Conservation (phyloP, 805 yeast species). For the Hanseniaspora singularis region DNA sequence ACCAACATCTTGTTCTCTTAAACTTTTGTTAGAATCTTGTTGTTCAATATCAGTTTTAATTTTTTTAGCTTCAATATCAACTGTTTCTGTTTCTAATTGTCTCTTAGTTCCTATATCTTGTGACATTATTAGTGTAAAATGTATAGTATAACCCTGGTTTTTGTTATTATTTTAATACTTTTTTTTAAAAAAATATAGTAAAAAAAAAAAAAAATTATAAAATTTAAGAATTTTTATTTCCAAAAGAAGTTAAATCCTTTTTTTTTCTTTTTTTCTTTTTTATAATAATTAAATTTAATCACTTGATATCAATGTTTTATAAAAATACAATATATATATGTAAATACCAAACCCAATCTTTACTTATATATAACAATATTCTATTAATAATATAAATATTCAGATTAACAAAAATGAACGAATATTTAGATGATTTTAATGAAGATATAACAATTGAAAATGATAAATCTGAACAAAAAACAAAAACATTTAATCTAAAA, state of each 20-base stretch:
- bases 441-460: not conserved
- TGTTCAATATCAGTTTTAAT: slow-evolving; percentile 16
- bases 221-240: too few species aligned
- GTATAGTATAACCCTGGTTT: too few species aligned
- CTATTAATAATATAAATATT: too few species aligned
- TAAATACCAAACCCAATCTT: too few species aligned
- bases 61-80: slow-evolving; percentile 17
- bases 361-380: too few species aligned
- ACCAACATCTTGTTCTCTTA: slow-evolving; percentile 74
- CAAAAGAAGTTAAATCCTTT: not conserved
- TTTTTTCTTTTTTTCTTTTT: too few species aligned
- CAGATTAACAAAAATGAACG: too few species aligned
- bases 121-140: slow-evolving; percentile 16
- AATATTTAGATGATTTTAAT: not conserved
- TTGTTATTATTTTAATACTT: not conserved
- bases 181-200: too few species aligned
- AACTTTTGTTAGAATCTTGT: slow-evolving; percentile 4
- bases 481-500: not conserved
- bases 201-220: not conserved
- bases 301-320: too few species aligned
- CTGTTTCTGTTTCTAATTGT: slow-evolving; percentile 15
- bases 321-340: not conserved
- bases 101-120: slow-evolving; percentile 17
- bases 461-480: slow-evolving; percentile 10
- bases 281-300: too few species aligned